Base-by-base conservation (phyloP, 345 rosid species). In the Euphorbia lathyris region DNA sequence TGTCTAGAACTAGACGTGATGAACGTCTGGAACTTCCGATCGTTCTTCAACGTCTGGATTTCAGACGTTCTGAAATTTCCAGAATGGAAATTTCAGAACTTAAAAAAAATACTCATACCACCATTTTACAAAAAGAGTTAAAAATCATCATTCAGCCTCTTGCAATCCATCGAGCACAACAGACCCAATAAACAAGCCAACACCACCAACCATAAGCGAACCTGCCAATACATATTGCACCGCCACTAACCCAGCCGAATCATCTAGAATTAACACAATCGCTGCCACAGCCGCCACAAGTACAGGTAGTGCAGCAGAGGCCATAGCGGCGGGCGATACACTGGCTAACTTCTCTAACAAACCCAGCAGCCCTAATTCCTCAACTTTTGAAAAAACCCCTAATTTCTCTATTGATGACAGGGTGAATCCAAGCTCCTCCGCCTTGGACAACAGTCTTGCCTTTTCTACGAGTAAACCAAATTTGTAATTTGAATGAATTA, bases 341-440 rank as follows among this genome's bases (percentile, higher is more conserved):
- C 84, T 75, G 0, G 86, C 93, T 4, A 74, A 56, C 32, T 84
- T 91, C 78, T 91, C 96, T 36, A 94, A 77, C 68, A 94, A 76
- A 73, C 97, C 90, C 74, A 94, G 81, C 4, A 94, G 83, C 20
- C 97, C 96, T 52, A 94, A 79, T 65, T 91, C 88, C 85, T 94
- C 98, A 0, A 97, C 97, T 77, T 91, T 94, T 3, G 96, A 94
- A 70, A 94, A 86, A 26, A 94, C 68, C 2, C 89, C 86, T 26
- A 88, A 81, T 80, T 87, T 94, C 91, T 94, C 97, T 1, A 94
- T 81, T 9, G 97, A 94, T 0, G 97, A 88, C 13, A 94, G 86
- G 30, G 96, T 90, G 60, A 91, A 23, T 1, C 96, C 98, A 2
- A 91, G 76, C 8, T 70, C 84, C 72, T 91, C 98, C 0, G 96